Conservation (phyloP, 2,329 filamentous ascomycete species). For the Capronia americana region DNA sequence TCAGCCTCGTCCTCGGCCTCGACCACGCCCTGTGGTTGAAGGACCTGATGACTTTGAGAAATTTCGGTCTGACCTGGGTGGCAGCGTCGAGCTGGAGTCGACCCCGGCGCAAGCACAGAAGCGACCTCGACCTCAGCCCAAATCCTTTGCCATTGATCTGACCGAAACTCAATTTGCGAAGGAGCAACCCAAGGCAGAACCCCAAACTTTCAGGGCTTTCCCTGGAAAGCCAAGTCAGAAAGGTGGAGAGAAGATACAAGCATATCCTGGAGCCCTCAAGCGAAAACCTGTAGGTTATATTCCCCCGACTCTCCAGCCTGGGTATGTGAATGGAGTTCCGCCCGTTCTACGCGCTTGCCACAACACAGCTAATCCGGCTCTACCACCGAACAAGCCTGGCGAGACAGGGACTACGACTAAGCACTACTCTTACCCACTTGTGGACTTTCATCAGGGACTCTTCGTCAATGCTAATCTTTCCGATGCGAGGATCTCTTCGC, state of each 20-base stretch:
- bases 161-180: constrained; percentile 4
- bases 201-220: constrained; percentile 10
- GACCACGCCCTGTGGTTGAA: neutral
- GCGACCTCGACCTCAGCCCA: neutral
- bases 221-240: neutral
- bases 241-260: constrained; percentile 6
- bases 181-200: neutral
- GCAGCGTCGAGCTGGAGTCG: constrained; percentile 13
- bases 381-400: neutral
- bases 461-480: constrained; percentile 29
- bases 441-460: constrained; percentile 30
- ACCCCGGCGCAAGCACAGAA: neutral
- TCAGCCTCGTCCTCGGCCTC: neutral
- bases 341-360: constrained; percentile 20
- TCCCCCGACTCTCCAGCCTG: constrained; percentile 26
- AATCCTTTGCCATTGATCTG: constrained; percentile 12
- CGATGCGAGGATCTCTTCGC: constrained; percentile 5
- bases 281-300: constrained; percentile 23
- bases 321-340: constrained; percentile 28
- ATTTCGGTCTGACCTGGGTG: constrained; percentile 6
- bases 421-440: constrained; percentile 27
- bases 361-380: neutral
- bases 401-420: neutral
- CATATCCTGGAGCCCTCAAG: constrained; percentile 19
- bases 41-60: constrained; percentile 23